A percentile compares a stretch with the other conserved stretches of the same genome.
phyloP scores from a whole-genome alignment of 2,329 filamentous ascomycete genomes.

The Alternaria sp. region DNA sequence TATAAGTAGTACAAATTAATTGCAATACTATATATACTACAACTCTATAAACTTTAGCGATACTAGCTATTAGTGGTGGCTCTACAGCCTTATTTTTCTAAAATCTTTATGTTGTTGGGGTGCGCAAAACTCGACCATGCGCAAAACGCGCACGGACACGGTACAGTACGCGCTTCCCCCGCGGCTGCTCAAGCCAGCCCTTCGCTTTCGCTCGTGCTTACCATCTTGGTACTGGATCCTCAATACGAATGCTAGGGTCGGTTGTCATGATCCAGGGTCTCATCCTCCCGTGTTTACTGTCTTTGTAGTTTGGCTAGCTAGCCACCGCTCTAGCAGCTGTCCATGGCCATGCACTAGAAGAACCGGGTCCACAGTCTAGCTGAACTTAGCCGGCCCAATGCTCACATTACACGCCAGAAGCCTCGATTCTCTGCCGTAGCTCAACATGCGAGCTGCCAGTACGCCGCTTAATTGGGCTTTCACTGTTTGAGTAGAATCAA shows the following conservation, averaged over 20 bases:
- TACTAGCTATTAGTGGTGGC: too few species aligned
- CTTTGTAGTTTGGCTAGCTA: background rate
- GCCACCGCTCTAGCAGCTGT: background rate
- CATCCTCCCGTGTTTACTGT: background rate
- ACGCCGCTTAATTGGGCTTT: background rate
- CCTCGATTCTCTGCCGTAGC: background rate
- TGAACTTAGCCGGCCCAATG: background rate
- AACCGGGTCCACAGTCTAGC: background rate
- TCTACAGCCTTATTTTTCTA: too few species aligned
- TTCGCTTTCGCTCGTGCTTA: background rate
- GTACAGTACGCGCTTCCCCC: constrained; percentile 6
- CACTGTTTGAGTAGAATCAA: background rate
- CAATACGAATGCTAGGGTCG: background rate
- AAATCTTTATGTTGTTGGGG: too few species aligned
- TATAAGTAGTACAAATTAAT: too few species aligned
- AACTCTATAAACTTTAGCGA: too few species aligned
- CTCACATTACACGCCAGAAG: background rate
- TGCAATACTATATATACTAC: too few species aligned
- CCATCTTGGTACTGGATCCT: background rate
- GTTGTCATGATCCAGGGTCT: background rate
- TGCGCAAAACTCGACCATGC: too few species aligned
- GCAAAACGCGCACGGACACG: too few species aligned
- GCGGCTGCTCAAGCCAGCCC: background rate
- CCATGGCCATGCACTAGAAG: background rate
- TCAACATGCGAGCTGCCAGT: background rate